A percentile compares a stretch with the other conserved stretches of the same genome.
These are phyloP conservation scores for Helicostylum pulchrum DNA, from an alignment of 192 early-diverging fungal genomes.

Conservation along the genomic window DNA sequence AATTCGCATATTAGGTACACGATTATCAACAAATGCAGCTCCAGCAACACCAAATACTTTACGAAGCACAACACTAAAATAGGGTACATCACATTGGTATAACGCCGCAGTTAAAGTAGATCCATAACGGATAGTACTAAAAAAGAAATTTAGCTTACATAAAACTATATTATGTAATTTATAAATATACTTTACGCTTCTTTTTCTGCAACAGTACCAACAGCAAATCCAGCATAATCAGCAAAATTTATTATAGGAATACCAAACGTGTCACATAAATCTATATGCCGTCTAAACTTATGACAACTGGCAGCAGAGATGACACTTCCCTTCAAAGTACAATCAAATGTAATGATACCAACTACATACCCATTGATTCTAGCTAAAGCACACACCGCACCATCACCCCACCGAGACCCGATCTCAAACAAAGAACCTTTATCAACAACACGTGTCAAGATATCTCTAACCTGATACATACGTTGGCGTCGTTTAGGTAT, in stretches of 20 bases:
- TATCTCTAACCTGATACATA: conserved; percentile 34
- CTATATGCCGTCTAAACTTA: conserved; percentile 36
- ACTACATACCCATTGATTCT: conserved; percentile 30
- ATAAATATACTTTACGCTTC: conserved; percentile 30
- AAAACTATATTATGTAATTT: not conserved
- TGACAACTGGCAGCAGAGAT: conserved; percentile 26
- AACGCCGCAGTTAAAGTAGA: conserved; percentile 33
- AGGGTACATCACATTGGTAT: conserved; percentile 37
- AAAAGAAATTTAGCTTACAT: not conserved
- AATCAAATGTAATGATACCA: conserved; percentile 34
- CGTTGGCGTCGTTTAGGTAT: conserved; percentile 32
- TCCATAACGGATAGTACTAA: conserved; percentile 37
- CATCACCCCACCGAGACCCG: conserved; percentile 36
- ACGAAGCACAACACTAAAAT: conserved; percentile 35
- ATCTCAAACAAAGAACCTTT: conserved; percentile 35
- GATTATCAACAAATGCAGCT: conserved; percentile 36
- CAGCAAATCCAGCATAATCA: conserved; percentile 37
- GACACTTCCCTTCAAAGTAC: conserved; percentile 27
- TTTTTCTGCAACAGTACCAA: conserved; percentile 35
- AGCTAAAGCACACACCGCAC: conserved; percentile 33
- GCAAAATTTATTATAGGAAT: conserved; percentile 36
- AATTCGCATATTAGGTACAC: conserved; percentile 31
- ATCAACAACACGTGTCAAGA: conserved; percentile 28
- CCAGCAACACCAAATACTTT: conserved; percentile 41
- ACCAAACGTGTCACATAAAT: conserved; percentile 37